Evolutionary conservation across 306 rosid genomes (phyloP).

Genomic region (Amphicarpaea edgeworthii): DNA sequence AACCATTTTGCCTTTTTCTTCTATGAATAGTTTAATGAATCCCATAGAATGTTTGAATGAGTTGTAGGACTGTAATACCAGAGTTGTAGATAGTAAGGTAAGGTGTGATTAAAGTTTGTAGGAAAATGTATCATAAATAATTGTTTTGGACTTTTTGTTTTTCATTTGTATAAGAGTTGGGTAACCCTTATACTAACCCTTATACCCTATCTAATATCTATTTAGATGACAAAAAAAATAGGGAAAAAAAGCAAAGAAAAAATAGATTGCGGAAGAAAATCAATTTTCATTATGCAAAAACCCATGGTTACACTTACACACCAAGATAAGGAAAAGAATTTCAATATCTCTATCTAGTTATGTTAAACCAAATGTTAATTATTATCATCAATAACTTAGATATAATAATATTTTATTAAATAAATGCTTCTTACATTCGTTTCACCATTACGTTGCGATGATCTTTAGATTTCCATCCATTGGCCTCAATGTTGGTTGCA

Average conservation of each 20-base stretch:
- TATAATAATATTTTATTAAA: background rate
- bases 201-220: background rate
- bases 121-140: too few relatives aligned
- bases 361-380: too few relatives aligned
- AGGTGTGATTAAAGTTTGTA: too few relatives aligned
- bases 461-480: slow-evolving; percentile 30
- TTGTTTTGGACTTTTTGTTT: too few relatives aligned
- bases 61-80: background rate
- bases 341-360: background rate
- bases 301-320: background rate
- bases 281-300: background rate
- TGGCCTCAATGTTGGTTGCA: background rate
- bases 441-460: background rate
- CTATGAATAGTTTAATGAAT: background rate
- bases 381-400: background rate
- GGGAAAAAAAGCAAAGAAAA: background rate
- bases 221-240: background rate
- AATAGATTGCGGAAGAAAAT: background rate
- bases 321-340: background rate
- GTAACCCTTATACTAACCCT: too few relatives aligned
- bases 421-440: slow-evolving; percentile 28
- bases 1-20: background rate
- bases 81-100: too few relatives aligned
- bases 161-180: too few relatives aligned
- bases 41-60: background rate